Base-by-base conservation (phyloP, 148 eudicot species). In the Fagopyrum esculentum region DNA sequence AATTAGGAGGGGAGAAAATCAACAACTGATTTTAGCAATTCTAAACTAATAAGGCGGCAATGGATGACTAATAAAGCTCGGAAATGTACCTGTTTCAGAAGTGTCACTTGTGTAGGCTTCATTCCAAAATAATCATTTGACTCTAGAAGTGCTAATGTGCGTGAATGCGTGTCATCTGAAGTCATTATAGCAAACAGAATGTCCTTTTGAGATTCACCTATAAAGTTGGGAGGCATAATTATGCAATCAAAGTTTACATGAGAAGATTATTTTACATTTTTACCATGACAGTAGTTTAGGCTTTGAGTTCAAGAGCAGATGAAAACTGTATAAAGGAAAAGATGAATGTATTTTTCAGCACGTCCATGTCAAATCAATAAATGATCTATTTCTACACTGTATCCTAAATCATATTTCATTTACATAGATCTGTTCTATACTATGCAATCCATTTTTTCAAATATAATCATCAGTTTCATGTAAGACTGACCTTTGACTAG, bases 181-280 rank as follows among this genome's bases (percentile, higher is more conserved):
- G 98, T 95, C 98, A 95, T 95, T 73, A 95, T 92, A 71, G 87
- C 96, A 69, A 95, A 81, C 80, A 97, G 97, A 79, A 95, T 85
- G 73, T 86, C 90, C 76, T 77, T 85, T 77, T 75, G 85, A 80
- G 81, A 74, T 77, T 84, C 91, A 77, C 89, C 97, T 95, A 79
- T 63, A 84, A 73, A 73, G 16, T 47, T 29, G 50, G 10, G 9
- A 22, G 17, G 4, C 22, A 29, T 16, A 44, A 3, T 78, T 6
- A 29, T 63, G 40, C 16, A 30, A 29, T 11, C 16, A 29, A 63
- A 63, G 69, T 63, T 15, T 0, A 29, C 44, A 63, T 11, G 30
- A 63, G 12, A 52, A 35, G 40, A 1, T 35, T 35, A 35, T 35
- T 15, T 52, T 49, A 12, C n/a, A 17, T 52, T 52, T 52, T 52